Evolutionary conservation across 2,329 filamentous ascomycete species (phyloP).

Genomic region (Beauveria caledonica): DNA sequence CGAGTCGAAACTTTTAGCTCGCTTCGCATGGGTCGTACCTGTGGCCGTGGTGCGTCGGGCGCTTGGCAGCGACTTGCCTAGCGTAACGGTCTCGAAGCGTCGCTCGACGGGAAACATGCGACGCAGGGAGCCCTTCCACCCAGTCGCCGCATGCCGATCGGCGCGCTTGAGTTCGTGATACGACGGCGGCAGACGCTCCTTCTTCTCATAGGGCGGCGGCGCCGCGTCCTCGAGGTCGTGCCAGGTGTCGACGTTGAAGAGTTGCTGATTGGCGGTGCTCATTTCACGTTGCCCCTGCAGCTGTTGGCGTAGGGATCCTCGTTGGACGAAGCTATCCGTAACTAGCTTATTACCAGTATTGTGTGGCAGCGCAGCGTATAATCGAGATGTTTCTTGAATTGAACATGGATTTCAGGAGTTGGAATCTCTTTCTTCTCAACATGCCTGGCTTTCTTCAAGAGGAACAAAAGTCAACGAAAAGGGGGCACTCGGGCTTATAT

Average conservation of each 20-base stretch:
- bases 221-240: not conserved
- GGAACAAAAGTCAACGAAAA: not conserved
- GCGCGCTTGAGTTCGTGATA: conserved; percentile 1
- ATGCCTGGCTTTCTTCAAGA: not conserved
- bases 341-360: not conserved
- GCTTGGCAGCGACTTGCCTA: not conserved
- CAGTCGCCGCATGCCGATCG: not conserved
- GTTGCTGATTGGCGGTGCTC: not conserved
- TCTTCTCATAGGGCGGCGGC: conserved; percentile 9
- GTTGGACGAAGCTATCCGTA: not conserved
- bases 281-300: not conserved
- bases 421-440: not conserved
- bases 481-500: not conserved
- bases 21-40: not conserved
- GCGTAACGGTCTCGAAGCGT: conserved; percentile 9
- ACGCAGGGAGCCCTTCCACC: conserved; percentile 1
- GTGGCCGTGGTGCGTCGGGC: not conserved
- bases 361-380: not conserved
- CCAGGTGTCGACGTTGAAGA: not conserved
- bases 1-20: too few relatives aligned
- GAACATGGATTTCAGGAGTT: not conserved
- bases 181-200: not conserved
- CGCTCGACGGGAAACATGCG: not conserved
- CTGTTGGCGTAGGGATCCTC: not conserved
- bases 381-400: not conserved